A percentile compares a stretch with the other conserved stretches of the same genome.
phyloP scores from a whole-genome alignment of 1,139 yeast species.

The Candida sojae region DNA sequence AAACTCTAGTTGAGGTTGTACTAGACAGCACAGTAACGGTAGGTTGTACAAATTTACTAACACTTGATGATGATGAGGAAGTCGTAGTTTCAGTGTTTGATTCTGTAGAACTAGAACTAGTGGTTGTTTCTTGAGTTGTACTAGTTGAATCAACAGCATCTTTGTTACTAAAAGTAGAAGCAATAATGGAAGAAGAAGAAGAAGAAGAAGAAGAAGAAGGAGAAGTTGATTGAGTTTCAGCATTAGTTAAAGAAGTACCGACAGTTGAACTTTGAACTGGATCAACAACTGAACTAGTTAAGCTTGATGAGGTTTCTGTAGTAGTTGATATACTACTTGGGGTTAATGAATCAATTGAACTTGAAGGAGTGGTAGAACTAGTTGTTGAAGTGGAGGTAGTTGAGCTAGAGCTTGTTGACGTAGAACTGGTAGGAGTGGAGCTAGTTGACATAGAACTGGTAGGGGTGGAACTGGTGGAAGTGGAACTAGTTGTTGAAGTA shows the following conservation, averaged over 20 bases:
- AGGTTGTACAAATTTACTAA: conserved; percentile 2
- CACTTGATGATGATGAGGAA: conserved; percentile 1
- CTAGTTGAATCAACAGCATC: background rate
- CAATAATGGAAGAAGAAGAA: conserved; percentile 1
- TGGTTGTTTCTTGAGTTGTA: conserved; percentile 3
- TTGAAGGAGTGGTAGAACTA: background rate
- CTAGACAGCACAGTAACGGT: background rate
- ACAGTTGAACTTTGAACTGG: conserved; percentile 5
- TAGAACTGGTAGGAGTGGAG: conserved; percentile 5
- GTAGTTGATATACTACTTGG: too few species aligned
- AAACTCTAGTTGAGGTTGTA: conserved; percentile 5
- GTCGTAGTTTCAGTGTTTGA: background rate
- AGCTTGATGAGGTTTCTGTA: too few species aligned
- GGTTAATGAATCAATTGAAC: background rate
- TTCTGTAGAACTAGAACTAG: background rate
- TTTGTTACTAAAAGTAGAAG: conserved; percentile 5
- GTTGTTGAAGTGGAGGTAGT: conserved; percentile 10
- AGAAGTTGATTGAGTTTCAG: conserved; percentile 5
- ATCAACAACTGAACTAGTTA: conserved; percentile 4
- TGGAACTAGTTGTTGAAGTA: conserved; percentile 3
- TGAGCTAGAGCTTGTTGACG: conserved; percentile 3
- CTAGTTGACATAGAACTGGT: conserved; percentile 8
- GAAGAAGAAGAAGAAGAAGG: conserved; percentile 10
- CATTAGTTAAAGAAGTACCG: conserved; percentile 6
- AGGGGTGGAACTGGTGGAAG: conserved; percentile 2